Evolutionary conservation across 1,284 basidiomycete species (phyloP).

Genomic region (Papiliotrema fonsecae): DNA sequence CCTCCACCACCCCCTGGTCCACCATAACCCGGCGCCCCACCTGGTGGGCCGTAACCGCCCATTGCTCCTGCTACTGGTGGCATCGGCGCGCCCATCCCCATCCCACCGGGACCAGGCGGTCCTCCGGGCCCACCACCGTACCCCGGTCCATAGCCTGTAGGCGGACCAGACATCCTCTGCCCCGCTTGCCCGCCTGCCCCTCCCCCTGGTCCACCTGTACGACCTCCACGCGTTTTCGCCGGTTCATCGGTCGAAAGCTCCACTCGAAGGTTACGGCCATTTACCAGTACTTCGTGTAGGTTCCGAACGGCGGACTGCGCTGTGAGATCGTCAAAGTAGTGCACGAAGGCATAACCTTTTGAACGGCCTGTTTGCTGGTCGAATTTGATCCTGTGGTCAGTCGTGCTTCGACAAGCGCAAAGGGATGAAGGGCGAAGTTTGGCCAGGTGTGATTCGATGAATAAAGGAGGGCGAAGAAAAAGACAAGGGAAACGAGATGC

Average conservation of each 20-base stretch:
- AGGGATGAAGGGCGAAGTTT: background rate
- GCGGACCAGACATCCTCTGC: background rate
- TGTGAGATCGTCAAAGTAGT: conserved; percentile 94
- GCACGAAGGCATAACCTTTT: conserved; percentile 95
- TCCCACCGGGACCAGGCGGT: conserved; percentile 49
- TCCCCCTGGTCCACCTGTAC: conserved; percentile 54
- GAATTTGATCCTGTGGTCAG: conserved; percentile 72
- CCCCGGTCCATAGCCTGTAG: background rate
- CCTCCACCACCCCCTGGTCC: conserved; percentile 2
- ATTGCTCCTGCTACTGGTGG: conserved; percentile 5
- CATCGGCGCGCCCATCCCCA: too few species aligned
- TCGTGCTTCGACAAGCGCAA: too few species aligned
- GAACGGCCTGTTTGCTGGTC: conserved; percentile 93
- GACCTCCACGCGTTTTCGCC: conserved; percentile 54
- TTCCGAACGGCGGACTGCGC: conserved; percentile 79
- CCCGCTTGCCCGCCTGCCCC: conserved; percentile 7
- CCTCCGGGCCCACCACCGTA: conserved; percentile 34
- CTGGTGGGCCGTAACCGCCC: conserved; percentile 5
- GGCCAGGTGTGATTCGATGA: background rate
- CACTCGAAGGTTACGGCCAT: conserved; percentile 76
- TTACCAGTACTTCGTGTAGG: conserved; percentile 73
- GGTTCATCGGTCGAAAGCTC: conserved; percentile 59
- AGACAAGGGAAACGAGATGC: background rate
- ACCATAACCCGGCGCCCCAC: conserved; percentile 4
- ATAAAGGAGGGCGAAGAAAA: background rate